Percentiles rank a stretch among this genome's conserved stretches.
These are phyloP conservation scores for Zalaria sp. DNA, from an alignment of 2,329 filamentous ascomycete species.

Conservation along the genomic window DNA sequence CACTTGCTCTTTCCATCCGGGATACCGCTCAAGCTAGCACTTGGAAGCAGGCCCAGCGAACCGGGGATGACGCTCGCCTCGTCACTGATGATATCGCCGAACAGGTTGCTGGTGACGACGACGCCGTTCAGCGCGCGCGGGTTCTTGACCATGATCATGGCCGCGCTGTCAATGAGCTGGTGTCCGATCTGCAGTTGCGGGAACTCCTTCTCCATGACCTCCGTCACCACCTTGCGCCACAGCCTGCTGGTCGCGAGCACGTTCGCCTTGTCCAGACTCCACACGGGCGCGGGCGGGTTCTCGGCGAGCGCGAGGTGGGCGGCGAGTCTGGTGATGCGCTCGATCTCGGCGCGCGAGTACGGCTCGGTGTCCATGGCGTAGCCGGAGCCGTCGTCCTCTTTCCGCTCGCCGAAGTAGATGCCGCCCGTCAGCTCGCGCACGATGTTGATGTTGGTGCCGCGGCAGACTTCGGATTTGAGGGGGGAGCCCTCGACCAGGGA, in stretches of 20 bases:
- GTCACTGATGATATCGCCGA: constrained; percentile 91
- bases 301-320: constrained; percentile 67
- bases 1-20: constrained; percentile 74
- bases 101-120: constrained; percentile 84
- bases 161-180: constrained; percentile 90
- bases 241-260: constrained; percentile 80
- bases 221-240: constrained; percentile 76
- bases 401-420: constrained; percentile 88
- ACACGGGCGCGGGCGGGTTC: constrained; percentile 63
- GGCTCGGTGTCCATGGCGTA: constrained; percentile 73
- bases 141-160: constrained; percentile 96
- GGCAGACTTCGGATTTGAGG: constrained; percentile 72
- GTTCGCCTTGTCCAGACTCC: constrained; percentile 91
- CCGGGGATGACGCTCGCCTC: constrained; percentile 92
- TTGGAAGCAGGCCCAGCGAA: constrained; percentile 74
- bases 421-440: constrained; percentile 85
- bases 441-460: constrained; percentile 81
- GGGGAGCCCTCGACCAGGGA: constrained; percentile 73
- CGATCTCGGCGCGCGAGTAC: constrained; percentile 73
- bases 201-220: constrained; percentile 80
- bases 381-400: constrained; percentile 63
- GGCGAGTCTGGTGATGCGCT: constrained; percentile 72
- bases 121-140: constrained; percentile 78
- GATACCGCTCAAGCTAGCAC: constrained; percentile 72
- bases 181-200: constrained; percentile 72